Base-by-base conservation (phyloP, 2,329 filamentous ascomycete species). In the Torrubiella hemipterigena region DNA sequence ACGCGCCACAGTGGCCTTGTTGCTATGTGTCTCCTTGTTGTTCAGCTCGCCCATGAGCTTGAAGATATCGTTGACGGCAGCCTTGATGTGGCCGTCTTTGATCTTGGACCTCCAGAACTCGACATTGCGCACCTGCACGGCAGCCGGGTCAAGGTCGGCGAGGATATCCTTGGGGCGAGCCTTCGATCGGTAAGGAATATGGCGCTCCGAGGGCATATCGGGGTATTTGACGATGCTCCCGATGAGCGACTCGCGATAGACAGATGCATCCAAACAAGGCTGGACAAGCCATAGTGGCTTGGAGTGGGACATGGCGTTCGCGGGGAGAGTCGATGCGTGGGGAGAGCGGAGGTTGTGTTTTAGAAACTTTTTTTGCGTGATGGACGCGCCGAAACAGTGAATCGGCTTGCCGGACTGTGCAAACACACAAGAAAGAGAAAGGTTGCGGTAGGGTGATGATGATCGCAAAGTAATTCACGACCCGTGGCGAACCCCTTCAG, bases 201-300 rank as follows among this genome's bases (percentile, higher is more conserved):
- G 46, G 4, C 42, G 38, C 31, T 49, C 46, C 11, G 40, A 44
- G 13, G 47, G 47, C 13, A 45, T 35, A 27, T 46, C 37, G 7
- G 47, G 42, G 35, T 46, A 48, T 29, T 45, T 45, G 38, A 49
- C 40, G 34, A 49, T 46, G 39, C 46, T 47, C 31, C 47, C 47
- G 22, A 49, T 47, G 32, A 49, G 46, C 37, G 39, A 45, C 36
- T 48, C 46, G 35, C 47, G 42, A 23, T 49, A 48, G n/a, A 41
- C 39, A 26, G 28, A 31, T 3, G 47, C 47, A 32, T 48, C 46
- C 21, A 48, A 45, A 6, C 47, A 42, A 6, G 46, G 47, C 25
- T 40, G 40, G 32, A 49, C 34, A 26, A 49, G 46, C 46, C 47
- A 49, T 15, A 48, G 47, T 4, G 45, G 45, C 35, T 47, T 46